Evolutionary conservation across 1,284 basidiomycete species (phyloP).

Genomic region (Flammula alnicola): DNA sequence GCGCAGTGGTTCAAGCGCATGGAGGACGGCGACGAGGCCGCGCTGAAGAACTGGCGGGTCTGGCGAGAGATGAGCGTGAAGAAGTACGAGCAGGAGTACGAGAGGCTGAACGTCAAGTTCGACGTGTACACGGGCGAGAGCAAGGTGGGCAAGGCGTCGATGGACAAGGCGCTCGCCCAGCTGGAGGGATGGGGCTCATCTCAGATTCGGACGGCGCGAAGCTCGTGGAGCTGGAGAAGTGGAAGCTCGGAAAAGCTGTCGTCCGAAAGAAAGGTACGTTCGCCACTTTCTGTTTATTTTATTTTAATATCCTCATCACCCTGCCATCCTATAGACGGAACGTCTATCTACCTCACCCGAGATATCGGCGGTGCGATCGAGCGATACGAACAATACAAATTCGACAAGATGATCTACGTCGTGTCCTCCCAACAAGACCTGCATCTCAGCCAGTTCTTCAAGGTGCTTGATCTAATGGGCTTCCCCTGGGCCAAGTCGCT

Average conservation of each 20-base stretch:
- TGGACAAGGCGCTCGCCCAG: conserved; percentile 69
- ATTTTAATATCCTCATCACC: conserved; percentile 6
- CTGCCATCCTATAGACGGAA: too few relatives aligned
- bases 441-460: conserved; percentile 94
- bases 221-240: conserved; percentile 84
- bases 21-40: conserved; percentile 90
- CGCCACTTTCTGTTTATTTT: not conserved
- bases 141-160: conserved; percentile 80
- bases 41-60: conserved; percentile 87
- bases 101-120: conserved; percentile 89
- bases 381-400: conserved; percentile 90
- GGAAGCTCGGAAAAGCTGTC: conserved; percentile 91
- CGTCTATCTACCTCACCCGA: conserved; percentile 97
- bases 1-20: conserved; percentile 94
- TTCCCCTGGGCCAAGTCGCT: conserved; percentile 86
- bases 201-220: conserved; percentile 76
- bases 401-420: conserved; percentile 99
- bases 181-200: conserved; percentile 62
- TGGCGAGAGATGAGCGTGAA: conserved; percentile 94
- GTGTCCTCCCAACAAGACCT: conserved; percentile 95
- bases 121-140: conserved; percentile 96
- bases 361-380: conserved; percentile 96
- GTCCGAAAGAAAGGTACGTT: conserved; percentile 82
- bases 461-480: conserved; percentile 90
- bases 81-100: conserved; percentile 92